Evolutionary conservation across 2,329 filamentous ascomycete genomes (phyloP).

Genomic region (Neofusicoccum sp.): DNA sequence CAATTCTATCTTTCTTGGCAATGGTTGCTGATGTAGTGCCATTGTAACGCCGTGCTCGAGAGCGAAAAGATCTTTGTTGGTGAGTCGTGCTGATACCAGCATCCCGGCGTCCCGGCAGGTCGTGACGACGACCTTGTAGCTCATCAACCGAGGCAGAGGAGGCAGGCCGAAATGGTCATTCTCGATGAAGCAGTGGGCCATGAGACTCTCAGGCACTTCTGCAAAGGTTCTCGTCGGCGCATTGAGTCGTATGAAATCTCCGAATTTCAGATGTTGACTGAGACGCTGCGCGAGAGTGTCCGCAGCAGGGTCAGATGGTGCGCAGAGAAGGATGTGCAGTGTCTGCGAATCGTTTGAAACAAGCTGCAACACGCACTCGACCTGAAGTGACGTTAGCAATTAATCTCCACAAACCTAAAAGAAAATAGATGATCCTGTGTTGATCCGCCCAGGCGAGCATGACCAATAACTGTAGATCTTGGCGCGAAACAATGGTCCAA

Average conservation of each 20-base stretch:
- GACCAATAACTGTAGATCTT: background rate
- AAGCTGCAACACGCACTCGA: background rate
- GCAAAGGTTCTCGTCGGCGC: constrained; percentile 39
- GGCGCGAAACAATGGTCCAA: background rate
- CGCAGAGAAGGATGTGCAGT: constrained; percentile 43
- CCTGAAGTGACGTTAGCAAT: background rate
- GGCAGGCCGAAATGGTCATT: constrained; percentile 44
- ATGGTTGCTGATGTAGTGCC: constrained; percentile 31
- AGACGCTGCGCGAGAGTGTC: constrained; percentile 44
- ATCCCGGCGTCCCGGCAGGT: constrained; percentile 44
- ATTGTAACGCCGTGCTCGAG: constrained; percentile 35
- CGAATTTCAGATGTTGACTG: constrained; percentile 34
- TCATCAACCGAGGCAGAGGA: constrained; percentile 38
- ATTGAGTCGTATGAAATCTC: constrained; percentile 45
- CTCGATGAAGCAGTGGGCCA: constrained; percentile 40
- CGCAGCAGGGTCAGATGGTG: constrained; percentile 48
- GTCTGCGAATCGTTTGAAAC: constrained; percentile 14
- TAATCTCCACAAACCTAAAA: background rate
- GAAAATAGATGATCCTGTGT: background rate
- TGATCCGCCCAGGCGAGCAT: background rate
- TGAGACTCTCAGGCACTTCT: constrained; percentile 42
- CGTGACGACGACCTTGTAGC: constrained; percentile 44
- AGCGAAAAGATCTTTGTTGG: constrained; percentile 41
- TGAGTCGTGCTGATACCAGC: constrained; percentile 42
- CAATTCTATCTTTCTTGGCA: constrained; percentile 24